Percentiles rank a stretch among this genome's conserved stretches.
Evolutionary conservation across 2,329 filamentous ascomycete species (phyloP).

Genomic region (Alternaria angustiovoidea): DNA sequence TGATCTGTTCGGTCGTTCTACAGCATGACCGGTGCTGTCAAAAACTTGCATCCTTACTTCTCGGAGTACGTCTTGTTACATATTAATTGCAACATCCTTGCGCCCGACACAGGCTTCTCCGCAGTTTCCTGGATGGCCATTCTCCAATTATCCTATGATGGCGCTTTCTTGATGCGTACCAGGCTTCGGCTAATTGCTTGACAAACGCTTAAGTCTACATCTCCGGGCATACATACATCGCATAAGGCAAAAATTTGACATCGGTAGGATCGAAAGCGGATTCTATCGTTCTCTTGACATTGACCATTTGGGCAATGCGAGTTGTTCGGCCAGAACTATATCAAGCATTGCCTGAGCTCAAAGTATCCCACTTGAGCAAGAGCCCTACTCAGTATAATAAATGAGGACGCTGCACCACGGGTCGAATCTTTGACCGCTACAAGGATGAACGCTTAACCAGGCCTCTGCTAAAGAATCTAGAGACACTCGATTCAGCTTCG

Average conservation of each 20-base stretch:
- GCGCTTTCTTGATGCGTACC: conserved; percentile 3
- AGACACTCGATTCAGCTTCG: not conserved
- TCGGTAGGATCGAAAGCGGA: not conserved
- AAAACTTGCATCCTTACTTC: not conserved
- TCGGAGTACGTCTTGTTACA: not conserved
- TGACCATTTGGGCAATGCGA: not conserved
- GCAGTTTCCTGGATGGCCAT: conserved; percentile 16
- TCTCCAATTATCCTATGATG: conserved; percentile 16
- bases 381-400: not conserved
- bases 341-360: not conserved
- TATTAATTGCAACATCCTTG: not conserved
- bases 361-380: not conserved
- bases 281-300: not conserved
- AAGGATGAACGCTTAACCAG: not conserved
- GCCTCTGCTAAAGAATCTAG: not conserved
- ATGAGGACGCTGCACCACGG: not conserved
- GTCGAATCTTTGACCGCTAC: not conserved
- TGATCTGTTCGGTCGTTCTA: not conserved
- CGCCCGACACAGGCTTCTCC: conserved; percentile 2
- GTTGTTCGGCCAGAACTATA: not conserved
- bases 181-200: conserved; percentile 36
- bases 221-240: not conserved
- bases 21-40: not conserved
- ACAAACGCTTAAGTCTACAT: conserved; percentile 31
- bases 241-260: not conserved